Base-by-base conservation (phyloP, 2,329 filamentous ascomycete species). In the Fusarium humuli region DNA sequence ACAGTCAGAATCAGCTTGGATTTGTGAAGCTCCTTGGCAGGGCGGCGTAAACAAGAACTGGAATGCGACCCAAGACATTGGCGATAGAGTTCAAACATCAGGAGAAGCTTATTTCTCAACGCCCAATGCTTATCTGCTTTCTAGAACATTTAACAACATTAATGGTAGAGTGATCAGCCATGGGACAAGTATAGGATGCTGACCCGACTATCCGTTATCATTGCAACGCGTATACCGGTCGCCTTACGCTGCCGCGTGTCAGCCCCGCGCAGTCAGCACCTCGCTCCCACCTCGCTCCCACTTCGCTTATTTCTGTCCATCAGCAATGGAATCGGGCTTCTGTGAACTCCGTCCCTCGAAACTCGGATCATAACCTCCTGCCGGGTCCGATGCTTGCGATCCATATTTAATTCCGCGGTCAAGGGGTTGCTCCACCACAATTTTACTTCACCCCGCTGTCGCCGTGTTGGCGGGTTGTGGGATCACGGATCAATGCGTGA, bases 371-470 rank as follows among this genome's bases (percentile, higher is more conserved):
- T 20, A 53, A 53, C 27, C 49, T 42, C n/a, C 23, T 34, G 8
- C 23, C 49, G 49, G 34, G 23, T 53, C 49, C 49, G 34, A 42
- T 29, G n/a, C 22, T 37, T 23, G 6, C 32, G 23, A 6, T 52
- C 48, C 48, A 52, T 40, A 6, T 52, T 52, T 52, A 40, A 52
- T 52, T 52, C 48, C 23, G 23, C 23, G 48, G 22, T 32, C 18
- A 41, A 52, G 47, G 49, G 49, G 32, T 7, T 29, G 23, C 49
- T 53, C 49, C 49, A 53, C 49, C 49, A 29, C n/a, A 53, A 53
- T 53, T 53, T 42, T 9, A 42, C 14, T 27, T 20, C 23, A 53
- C 49, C 23, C 49, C 49, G 22, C 32, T 27, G 18, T 29, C 49
- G 18, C 27, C 34, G 32, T 42, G 37, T 16, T 41, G 49, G 22